Conservation (phyloP, 768 basidiomycete species). For the Suillus hirtellus region DNA sequence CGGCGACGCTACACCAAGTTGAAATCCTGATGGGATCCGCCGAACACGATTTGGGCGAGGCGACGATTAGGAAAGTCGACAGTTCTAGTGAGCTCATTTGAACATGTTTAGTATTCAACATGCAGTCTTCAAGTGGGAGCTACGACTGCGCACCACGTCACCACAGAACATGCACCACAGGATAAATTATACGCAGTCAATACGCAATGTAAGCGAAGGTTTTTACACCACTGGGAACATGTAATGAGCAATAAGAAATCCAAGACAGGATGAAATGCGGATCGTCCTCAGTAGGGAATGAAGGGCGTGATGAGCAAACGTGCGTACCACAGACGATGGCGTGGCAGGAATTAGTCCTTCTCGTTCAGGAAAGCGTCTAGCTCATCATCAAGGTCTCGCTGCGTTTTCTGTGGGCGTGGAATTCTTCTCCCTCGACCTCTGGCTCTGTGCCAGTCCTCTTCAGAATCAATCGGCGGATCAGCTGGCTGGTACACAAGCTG, state of each 20-base stretch:
- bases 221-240: neutral
- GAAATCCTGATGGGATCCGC: neutral
- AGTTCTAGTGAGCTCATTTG: neutral
- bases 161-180: neutral
- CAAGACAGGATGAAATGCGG: no score
- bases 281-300: neutral
- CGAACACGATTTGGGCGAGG: neutral
- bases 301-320: neutral
- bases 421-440: conserved; percentile 40
- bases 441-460: conserved; percentile 27
- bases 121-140: neutral
- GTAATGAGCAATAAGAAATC: neutral
- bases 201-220: neutral
- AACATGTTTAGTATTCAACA: neutral
- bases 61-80: neutral
- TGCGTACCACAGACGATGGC: neutral
- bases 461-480: conserved; percentile 21
- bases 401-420: conserved; percentile 53
- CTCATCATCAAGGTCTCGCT: conserved; percentile 81
- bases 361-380: conserved; percentile 74
- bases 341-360: conserved; percentile 34
- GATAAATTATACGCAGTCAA: neutral
- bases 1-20: neutral
- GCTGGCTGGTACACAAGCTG: conserved; percentile 20
- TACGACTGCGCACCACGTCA: conserved; percentile 1